Base-by-base conservation (phyloP, 441 rosid genomes). In the Erodium trifolium region DNA sequence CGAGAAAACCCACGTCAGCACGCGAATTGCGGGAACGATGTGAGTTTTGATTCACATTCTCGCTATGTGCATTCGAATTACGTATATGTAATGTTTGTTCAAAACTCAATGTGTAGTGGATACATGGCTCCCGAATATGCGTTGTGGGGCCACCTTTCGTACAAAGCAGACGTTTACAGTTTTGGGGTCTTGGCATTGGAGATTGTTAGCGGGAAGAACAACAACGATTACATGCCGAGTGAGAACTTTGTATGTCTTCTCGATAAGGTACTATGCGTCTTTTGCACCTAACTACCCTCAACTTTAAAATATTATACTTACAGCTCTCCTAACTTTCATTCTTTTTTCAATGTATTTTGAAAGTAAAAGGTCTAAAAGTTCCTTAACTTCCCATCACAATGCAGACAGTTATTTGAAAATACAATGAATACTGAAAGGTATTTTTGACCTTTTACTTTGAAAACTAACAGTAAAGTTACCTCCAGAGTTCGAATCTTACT, bases 21-120 rank as follows among this genome's bases (percentile, higher is more conserved):
- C 27, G 27, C 27, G 27, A 23, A 23, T 23, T 2, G 97, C 97
- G 3, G 97, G 97, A 72, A 91, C 97, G 57, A 79, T 86, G 96
- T 87, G 68, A 82, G 94, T 65, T n/a, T n/a, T n/a, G 3, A 18
- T 29, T 45, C 27, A 23, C 27, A 23, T 23, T 23, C 27, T 23
- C 27, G 27, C 2, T 23, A 23, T 2, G 27, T 23, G 27, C 27
- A 23, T 23, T 23, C 2, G 27, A 23, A 23, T 23, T 23, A 2
- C 27, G 2, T 23, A 23, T 23, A 23, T 2, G 27, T 23, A 23
- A 23, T 23, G 27, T 23, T 23, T 23, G 27, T 23, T 23, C 27
- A 23, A 23, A 23, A 23, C 27, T 53, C 7, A 18, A 11, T 11
- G 3, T 41, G n/a, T 65, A 79, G 78, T 13, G 75, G 83, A 55